Conservation (phyloP, 306 rosid species). For the Prunus salicina region DNA sequence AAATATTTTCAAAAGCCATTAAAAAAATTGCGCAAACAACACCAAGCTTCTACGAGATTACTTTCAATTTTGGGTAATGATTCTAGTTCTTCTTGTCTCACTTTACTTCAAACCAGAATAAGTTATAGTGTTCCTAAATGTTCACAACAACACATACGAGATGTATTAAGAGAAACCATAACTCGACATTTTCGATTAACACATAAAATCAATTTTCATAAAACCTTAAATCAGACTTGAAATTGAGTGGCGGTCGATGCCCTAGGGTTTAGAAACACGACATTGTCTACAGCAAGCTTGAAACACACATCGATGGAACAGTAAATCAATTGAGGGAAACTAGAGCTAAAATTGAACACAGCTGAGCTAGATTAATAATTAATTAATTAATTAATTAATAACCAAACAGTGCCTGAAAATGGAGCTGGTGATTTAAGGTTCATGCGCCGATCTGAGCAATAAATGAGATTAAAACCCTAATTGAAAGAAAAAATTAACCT, state of each 20-base stretch:
- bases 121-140: background rate
- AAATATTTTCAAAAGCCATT: background rate
- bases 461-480: background rate
- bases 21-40: background rate
- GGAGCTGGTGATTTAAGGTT: background rate
- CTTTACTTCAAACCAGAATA: background rate
- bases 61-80: background rate
- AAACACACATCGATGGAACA: background rate
- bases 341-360: background rate
- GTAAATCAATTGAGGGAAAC: background rate
- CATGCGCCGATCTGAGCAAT: background rate
- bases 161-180: background rate
- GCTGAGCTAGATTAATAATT: background rate
- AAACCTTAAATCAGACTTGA: slow-evolving; percentile 5
- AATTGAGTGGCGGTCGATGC: background rate
- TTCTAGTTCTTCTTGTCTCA: background rate
- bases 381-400: background rate
- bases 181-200: background rate
- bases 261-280: background rate
- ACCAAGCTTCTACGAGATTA: no score
- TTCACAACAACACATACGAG: background rate
- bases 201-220: background rate
- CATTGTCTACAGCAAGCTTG: background rate
- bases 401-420: background rate
- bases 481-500: slow-evolving; percentile 41